Conservation (phyloP, 2,329 filamentous ascomycete species). For the Phialophora verrucosa region DNA sequence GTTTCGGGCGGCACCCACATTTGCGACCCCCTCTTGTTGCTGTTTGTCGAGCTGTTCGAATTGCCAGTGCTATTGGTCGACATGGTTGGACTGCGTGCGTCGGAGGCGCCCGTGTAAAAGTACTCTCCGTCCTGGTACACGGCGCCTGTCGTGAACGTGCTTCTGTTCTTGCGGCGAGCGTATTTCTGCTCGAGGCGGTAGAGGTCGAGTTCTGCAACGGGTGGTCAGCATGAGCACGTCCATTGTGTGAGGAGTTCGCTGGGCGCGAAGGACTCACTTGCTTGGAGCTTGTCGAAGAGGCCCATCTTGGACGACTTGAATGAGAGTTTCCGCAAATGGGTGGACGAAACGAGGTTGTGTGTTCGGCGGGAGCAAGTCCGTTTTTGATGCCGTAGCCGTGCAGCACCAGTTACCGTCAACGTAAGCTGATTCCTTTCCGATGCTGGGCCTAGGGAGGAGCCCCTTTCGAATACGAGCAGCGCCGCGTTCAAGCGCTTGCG, state of each 20-base stretch:
- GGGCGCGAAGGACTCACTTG: slow-evolving; percentile 49
- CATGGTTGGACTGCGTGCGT: slow-evolving; percentile 29
- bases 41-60: slow-evolving; percentile 21
- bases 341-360: background rate
- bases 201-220: slow-evolving; percentile 73
- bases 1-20: slow-evolving; percentile 28
- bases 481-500: background rate
- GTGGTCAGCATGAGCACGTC: background rate
- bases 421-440: slow-evolving; percentile 17
- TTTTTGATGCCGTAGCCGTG: background rate
- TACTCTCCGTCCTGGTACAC: slow-evolving; percentile 96
- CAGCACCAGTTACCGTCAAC: background rate
- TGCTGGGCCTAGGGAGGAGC: background rate
- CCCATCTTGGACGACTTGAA: slow-evolving; percentile 48
- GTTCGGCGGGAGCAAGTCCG: background rate
- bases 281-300: slow-evolving; percentile 58
- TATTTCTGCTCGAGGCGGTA: slow-evolving; percentile 96
- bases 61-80: slow-evolving; percentile 31
- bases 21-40: slow-evolving; percentile 26
- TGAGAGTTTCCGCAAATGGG: background rate
- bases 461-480: background rate
- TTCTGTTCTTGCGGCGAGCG: slow-evolving; percentile 86
- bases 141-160: slow-evolving; percentile 85
- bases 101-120: slow-evolving; percentile 64
- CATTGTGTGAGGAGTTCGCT: background rate